Conservation (phyloP, 805 yeast species). For the Lipomyces sp. region DNA sequence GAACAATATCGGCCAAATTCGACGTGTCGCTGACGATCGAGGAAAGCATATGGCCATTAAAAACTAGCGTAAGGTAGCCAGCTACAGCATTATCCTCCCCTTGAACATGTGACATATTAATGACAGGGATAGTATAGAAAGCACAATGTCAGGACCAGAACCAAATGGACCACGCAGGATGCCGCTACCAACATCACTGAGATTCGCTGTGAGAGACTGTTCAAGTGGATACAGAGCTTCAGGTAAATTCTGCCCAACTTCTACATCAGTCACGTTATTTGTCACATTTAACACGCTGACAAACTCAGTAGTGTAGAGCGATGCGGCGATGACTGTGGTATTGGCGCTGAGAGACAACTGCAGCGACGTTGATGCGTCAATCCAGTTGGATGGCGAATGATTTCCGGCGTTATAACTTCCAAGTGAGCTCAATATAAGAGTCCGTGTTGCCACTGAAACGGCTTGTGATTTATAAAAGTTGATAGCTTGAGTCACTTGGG, state of each 20-base stretch:
- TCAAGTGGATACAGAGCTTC: constrained; percentile 56
- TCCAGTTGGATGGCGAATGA: constrained; percentile 56
- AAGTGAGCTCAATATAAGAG: constrained; percentile 63
- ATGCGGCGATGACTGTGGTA: constrained; percentile 64
- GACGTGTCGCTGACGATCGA: constrained; percentile 51
- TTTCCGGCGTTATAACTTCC: constrained; percentile 75
- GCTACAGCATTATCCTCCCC: constrained; percentile 61
- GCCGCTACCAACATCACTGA: constrained; percentile 53
- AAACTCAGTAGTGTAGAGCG: constrained; percentile 67
- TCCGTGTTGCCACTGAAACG: constrained; percentile 65
- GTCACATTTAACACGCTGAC: constrained; percentile 53
- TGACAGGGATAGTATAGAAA: constrained; percentile 82
- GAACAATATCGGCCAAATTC: constrained; percentile 32
- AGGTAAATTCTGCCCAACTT: constrained; percentile 20
- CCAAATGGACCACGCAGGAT: constrained; percentile 68
- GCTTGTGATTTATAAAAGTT: constrained; percentile 70
- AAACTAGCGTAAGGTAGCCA: constrained; percentile 70
- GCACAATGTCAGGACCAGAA: constrained; percentile 55
- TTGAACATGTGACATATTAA: constrained; percentile 72
- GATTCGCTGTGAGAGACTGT: constrained; percentile 52
- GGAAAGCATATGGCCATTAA: constrained; percentile 53
- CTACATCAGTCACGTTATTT: constrained; percentile 48
- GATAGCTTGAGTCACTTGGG: constrained; percentile 74
- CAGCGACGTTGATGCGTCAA: constrained; percentile 53
- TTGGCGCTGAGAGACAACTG: constrained; percentile 69